Evolutionary conservation across 768 basidiomycete genomes (phyloP).

Genomic region (Psilocybe cyanescens): DNA sequence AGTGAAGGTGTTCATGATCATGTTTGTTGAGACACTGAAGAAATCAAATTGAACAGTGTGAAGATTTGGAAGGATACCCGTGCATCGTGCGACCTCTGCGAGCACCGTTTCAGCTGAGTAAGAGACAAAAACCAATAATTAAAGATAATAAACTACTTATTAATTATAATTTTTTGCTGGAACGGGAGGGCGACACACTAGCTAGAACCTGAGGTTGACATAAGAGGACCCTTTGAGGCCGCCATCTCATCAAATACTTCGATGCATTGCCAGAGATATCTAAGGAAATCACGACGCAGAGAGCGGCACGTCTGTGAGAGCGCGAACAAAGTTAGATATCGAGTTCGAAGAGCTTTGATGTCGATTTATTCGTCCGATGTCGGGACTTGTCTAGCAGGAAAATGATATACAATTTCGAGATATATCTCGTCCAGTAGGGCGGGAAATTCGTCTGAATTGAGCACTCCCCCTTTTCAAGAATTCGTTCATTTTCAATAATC

Average conservation of each 20-base stretch:
- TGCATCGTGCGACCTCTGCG: conserved; percentile 26
- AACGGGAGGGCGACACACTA: too few species aligned
- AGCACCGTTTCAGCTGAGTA: conserved; percentile 15
- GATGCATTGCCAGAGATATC: conserved; percentile 18
- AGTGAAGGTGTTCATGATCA: not conserved
- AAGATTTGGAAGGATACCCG: conserved; percentile 26
- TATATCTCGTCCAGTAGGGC: conserved; percentile 28
- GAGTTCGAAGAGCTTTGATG: not conserved
- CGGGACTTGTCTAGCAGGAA: conserved; percentile 22
- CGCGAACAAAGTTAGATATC: conserved; percentile 1
- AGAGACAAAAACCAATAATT: conserved; percentile 14
- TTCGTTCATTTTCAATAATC: not conserved
- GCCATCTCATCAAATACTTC: conserved; percentile 14
- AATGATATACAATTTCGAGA: conserved; percentile 25
- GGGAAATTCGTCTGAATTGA: conserved; percentile 24
- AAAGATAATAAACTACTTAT: too few species aligned
- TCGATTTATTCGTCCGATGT: not conserved
- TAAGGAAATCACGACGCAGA: conserved; percentile 16
- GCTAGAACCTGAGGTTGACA: conserved; percentile 5
- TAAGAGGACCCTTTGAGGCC: not conserved
- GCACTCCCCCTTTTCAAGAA: not conserved
- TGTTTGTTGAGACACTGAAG: not conserved
- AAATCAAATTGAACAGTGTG: conserved; percentile 19
- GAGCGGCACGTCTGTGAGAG: conserved; percentile 15
- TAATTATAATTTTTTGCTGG: too few species aligned